Evolutionary conservation across 148 eudicot genomes (phyloP).

Genomic region (Arbutus unedo): DNA sequence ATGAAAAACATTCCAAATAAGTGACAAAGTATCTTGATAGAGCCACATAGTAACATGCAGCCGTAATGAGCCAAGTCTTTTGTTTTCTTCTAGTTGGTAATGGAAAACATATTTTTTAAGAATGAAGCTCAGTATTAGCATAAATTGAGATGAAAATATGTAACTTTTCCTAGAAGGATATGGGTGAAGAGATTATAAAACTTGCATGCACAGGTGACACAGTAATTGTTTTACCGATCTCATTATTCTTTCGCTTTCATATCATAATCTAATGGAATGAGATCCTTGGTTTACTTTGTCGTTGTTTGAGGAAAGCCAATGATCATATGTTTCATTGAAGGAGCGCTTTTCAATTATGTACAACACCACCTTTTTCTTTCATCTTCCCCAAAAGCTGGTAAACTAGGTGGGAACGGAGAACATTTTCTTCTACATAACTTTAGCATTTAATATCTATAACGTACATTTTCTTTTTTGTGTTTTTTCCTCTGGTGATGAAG

Average conservation of each 20-base stretch:
- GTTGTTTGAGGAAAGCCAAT: not conserved
- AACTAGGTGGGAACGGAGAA: no score
- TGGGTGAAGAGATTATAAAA: not conserved
- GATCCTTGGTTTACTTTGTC: not conserved
- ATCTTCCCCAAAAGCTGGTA: no score
- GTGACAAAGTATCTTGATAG: not conserved
- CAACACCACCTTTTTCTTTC: no score
- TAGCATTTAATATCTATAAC: no score
- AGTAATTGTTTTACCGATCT: not conserved
- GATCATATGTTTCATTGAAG: not conserved
- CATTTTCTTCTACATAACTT: no score
- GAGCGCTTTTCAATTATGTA: no score
- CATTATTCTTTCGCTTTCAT: not conserved
- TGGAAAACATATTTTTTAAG: no score
- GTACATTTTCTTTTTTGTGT: not conserved
- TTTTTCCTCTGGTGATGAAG: conserved; percentile 31
- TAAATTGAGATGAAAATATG: no score
- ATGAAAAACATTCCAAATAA: not conserved
- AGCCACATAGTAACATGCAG: not conserved
- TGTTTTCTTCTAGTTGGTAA: not conserved
- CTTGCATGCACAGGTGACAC: not conserved
- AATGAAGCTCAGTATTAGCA: no score
- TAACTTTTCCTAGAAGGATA: not conserved
- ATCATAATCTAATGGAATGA: not conserved
- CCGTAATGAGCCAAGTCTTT: not conserved